Conservation (phyloP, 768 basidiomycete species). For the Rhodotorula babjevae region DNA sequence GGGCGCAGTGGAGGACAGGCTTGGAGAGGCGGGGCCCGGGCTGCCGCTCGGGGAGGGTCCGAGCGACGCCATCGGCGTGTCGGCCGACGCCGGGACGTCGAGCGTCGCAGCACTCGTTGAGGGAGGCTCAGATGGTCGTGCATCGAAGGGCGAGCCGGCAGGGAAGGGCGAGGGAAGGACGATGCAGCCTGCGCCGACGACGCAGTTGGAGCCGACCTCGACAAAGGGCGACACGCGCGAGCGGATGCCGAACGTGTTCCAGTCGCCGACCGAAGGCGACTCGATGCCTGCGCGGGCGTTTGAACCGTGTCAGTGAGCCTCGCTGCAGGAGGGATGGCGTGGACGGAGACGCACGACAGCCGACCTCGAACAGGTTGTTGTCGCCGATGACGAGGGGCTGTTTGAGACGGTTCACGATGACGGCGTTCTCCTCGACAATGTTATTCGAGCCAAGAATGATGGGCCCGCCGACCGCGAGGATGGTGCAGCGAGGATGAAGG, state of each 20-base stretch:
- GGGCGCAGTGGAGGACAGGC: background rate
- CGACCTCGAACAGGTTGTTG: conserved; percentile 89
- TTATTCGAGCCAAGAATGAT: conserved; percentile 83
- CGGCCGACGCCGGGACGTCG: background rate
- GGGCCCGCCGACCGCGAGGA: conserved; percentile 83
- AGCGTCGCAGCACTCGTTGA: background rate
- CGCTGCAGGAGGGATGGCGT: background rate
- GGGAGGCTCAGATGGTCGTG: background rate
- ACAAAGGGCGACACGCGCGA: conserved; percentile 79
- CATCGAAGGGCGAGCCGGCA: background rate
- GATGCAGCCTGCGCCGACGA: conserved; percentile 73
- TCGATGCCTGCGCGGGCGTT: conserved; percentile 63
- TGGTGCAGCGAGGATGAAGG: conserved; percentile 88
- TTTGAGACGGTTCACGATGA: conserved; percentile 78
- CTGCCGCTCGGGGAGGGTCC: background rate
- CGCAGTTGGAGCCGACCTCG: conserved; percentile 70
- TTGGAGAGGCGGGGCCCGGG: background rate
- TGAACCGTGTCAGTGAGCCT: background rate
- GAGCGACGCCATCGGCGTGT: background rate
- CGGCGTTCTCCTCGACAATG: conserved; percentile 84
- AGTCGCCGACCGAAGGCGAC: conserved; percentile 72
- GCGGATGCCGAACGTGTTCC: conserved; percentile 79
- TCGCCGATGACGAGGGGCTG: conserved; percentile 80
- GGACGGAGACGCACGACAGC: conserved; percentile 60
- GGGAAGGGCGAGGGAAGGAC: conserved; percentile 58